Percentiles rank a stretch among this genome's conserved stretches.
These are phyloP conservation scores for Fomitopsis serialis DNA, from an alignment of 768 basidiomycete genomes.

Conservation along the genomic window DNA sequence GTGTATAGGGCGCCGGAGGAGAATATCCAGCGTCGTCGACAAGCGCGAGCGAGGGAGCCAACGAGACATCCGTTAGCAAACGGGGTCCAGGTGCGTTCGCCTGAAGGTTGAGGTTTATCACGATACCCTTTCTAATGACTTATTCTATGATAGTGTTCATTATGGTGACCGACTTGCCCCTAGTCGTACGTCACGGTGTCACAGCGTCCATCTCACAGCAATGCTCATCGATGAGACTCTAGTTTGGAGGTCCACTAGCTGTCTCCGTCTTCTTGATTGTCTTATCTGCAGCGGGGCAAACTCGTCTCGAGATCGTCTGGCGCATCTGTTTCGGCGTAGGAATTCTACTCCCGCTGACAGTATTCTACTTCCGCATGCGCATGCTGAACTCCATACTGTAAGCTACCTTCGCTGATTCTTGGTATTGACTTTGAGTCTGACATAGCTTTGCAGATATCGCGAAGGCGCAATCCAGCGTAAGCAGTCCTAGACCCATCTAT, in stretches of 20 bases:
- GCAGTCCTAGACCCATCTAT: background rate
- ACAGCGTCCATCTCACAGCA: background rate
- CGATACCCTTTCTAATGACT: conserved; percentile 9
- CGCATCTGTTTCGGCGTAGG: conserved; percentile 63
- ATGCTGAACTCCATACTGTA: conserved; percentile 66
- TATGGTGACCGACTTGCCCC: conserved; percentile 71
- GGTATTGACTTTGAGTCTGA: background rate
- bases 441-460: background rate
- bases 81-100: conserved; percentile 46
- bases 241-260: conserved; percentile 66
- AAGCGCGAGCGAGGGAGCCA: conserved; percentile 66
- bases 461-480: background rate
- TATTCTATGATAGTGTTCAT: conserved; percentile 46
- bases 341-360: conserved; percentile 55
- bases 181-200: conserved; percentile 38
- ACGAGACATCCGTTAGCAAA: conserved; percentile 53
- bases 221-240: conserved; percentile 1
- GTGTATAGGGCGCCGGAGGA: conserved; percentile 61
- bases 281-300: conserved; percentile 57
- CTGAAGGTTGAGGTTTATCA: no score
- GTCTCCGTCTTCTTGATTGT: conserved; percentile 65
- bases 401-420: background rate
- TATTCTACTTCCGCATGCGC: conserved; percentile 66
- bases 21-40: conserved; percentile 76
- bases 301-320: conserved; percentile 62